These are phyloP conservation scores for Abrus precatorius DNA, from an alignment of 306 rosid genomes.

Conservation along the genomic window DNA sequence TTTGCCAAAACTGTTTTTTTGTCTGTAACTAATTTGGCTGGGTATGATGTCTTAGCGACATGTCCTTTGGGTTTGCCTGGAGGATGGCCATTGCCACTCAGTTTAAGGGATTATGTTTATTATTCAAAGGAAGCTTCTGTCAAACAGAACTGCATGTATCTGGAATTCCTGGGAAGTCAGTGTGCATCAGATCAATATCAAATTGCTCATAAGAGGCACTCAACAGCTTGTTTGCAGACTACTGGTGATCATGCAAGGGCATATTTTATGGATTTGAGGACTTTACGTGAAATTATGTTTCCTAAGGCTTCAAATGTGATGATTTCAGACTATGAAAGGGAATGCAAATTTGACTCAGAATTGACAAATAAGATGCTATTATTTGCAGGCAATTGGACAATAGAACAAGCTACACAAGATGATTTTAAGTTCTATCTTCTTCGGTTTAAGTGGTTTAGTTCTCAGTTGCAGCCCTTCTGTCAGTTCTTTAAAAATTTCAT, in stretches of 20 bases:
- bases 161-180: conserved; percentile 73
- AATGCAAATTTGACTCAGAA: conserved; percentile 50
- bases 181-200: conserved; percentile 62
- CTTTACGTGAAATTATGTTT: conserved; percentile 56
- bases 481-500: conserved; percentile 56
- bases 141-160: conserved; percentile 79
- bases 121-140: conserved; percentile 72
- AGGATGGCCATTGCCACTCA: conserved; percentile 84
- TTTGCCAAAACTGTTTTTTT: conserved; percentile 65
- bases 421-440: conserved; percentile 72
- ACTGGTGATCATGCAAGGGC: conserved; percentile 39
- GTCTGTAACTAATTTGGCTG: conserved; percentile 47
- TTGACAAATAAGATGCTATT: conserved; percentile 63
- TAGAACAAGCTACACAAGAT: conserved; percentile 80
- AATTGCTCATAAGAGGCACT: conserved; percentile 48
- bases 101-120: conserved; percentile 65
- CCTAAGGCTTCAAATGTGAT: conserved; percentile 54
- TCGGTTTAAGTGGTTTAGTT: conserved; percentile 72
- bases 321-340: conserved; percentile 37
- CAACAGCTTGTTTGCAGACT: conserved; percentile 32
- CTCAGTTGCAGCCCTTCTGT: conserved; percentile 68
- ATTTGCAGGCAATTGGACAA: conserved; percentile 87
- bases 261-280: conserved; percentile 56
- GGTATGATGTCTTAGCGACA: conserved; percentile 47
- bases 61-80: conserved; percentile 74